Conservation (phyloP, 805 yeast genomes). For the Candida nitratophila region DNA sequence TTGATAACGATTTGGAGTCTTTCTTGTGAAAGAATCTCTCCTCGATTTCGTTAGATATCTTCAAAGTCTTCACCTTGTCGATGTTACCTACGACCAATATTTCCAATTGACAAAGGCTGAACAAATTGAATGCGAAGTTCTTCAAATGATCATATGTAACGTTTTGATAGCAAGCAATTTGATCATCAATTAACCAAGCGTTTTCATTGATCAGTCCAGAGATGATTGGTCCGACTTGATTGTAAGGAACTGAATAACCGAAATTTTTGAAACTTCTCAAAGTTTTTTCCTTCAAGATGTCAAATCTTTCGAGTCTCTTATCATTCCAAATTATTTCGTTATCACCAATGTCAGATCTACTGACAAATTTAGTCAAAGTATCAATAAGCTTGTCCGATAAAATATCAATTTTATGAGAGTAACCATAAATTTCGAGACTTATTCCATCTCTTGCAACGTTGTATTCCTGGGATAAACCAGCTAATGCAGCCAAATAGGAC, state of each 20-base stretch:
- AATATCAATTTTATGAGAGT: constrained; percentile 68
- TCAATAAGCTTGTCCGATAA: constrained; percentile 55
- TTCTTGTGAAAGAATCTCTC: constrained; percentile 20
- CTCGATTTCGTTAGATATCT: constrained; percentile 37
- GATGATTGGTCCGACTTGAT: constrained; percentile 61
- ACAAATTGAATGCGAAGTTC: constrained; percentile 43
- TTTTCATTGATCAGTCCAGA: constrained; percentile 64
- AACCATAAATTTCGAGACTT: constrained; percentile 64
- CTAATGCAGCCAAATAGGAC: constrained; percentile 78
- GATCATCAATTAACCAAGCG: constrained; percentile 59
- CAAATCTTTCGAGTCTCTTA: constrained; percentile 52
- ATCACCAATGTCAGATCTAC: constrained; percentile 4
- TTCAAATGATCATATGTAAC: constrained; percentile 35
- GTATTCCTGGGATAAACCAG: constrained; percentile 60
- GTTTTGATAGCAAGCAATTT: constrained; percentile 40
- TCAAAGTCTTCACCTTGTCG: constrained; percentile 43
- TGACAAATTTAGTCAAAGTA: constrained; percentile 40
- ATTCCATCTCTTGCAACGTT: constrained; percentile 64
- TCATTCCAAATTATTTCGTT: constrained; percentile 17
- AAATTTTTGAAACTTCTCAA: constrained; percentile 60
- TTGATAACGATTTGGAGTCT: constrained; percentile 11
- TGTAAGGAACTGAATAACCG: constrained; percentile 69
- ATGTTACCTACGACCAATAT: constrained; percentile 75
- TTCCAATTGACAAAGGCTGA: constrained; percentile 59
- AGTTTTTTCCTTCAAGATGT: constrained; percentile 56